phyloP scores from a whole-genome alignment of 345 rosid species.

The Eucalyptus erythrocorys region DNA sequence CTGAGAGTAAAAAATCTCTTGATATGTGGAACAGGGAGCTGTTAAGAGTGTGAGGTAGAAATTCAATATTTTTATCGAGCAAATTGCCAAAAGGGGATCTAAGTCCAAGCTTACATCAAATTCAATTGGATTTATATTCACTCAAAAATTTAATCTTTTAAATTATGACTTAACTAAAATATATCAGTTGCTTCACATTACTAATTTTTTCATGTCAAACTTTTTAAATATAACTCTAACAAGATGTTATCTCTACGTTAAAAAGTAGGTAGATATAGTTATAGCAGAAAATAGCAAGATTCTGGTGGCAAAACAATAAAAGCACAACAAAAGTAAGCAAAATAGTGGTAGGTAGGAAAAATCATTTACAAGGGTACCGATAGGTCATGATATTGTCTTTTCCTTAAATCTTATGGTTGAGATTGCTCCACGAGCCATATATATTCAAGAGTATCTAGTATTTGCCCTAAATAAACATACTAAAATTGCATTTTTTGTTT shows the following conservation, averaged over 20 bases:
- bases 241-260: neutral
- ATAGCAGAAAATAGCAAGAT: no score
- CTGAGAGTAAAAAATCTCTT: rapidly evolving
- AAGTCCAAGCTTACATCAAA: neutral
- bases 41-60: neutral
- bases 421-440: neutral
- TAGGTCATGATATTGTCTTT: neutral
- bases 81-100: neutral
- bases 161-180: neutral
- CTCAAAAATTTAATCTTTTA: neutral
- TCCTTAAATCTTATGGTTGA: neutral
- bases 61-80: rapidly evolving
- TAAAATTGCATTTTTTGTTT: neutral
- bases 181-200: neutral
- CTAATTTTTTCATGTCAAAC: rapidly evolving
- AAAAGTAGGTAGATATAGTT: neutral
- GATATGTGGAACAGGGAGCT: neutral
- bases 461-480: neutral
- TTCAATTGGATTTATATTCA: rapidly evolving
- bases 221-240: rapidly evolving
- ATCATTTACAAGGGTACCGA: neutral
- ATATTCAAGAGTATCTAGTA: neutral
- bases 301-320: no score
- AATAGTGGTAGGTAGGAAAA: neutral
- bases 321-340: neutral